phyloP scores from a whole-genome alignment of 2,329 filamentous ascomycete genomes.

The Apiospora malaysiana region DNA sequence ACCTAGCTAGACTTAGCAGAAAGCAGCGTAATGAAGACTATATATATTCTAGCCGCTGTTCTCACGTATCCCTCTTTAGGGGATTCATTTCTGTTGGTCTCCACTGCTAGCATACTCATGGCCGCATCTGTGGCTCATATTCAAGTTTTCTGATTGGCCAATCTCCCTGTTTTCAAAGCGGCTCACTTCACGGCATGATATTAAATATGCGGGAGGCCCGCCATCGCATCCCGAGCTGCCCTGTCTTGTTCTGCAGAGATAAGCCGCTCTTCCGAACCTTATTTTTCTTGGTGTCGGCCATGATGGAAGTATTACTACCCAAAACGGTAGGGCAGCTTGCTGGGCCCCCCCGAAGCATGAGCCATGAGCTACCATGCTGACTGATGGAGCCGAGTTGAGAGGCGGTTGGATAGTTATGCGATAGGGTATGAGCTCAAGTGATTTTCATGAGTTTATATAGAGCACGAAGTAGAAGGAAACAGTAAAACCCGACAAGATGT shows the following conservation, averaged over 20 bases:
- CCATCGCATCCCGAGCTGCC: background rate
- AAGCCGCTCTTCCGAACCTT: conserved; percentile 3
- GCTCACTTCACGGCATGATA: background rate
- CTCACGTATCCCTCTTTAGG: background rate
- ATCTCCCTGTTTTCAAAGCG: background rate
- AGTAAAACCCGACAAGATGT: too few species aligned
- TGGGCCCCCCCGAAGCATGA: background rate
- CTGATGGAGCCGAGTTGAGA: conserved; percentile 1
- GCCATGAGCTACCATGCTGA: conserved; percentile 3
- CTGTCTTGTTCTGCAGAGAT: background rate
- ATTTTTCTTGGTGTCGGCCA: background rate
- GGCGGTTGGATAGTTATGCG: background rate
- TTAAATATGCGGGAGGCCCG: conserved; percentile 3
- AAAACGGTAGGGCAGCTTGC: background rate
- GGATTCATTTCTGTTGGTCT: conserved; percentile 5
- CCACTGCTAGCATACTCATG: background rate
- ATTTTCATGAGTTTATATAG: too few species aligned
- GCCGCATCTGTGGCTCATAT: background rate
- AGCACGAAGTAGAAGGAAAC: too few species aligned
- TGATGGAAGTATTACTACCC: background rate
- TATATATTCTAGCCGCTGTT: background rate
- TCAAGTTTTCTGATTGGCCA: background rate
- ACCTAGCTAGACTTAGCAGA: background rate
- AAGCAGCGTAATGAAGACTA: background rate
- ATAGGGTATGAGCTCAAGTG: background rate